Evolutionary conservation across 78 protist species (phyloP).

Genomic region (Diacronema lutheri): DNA sequence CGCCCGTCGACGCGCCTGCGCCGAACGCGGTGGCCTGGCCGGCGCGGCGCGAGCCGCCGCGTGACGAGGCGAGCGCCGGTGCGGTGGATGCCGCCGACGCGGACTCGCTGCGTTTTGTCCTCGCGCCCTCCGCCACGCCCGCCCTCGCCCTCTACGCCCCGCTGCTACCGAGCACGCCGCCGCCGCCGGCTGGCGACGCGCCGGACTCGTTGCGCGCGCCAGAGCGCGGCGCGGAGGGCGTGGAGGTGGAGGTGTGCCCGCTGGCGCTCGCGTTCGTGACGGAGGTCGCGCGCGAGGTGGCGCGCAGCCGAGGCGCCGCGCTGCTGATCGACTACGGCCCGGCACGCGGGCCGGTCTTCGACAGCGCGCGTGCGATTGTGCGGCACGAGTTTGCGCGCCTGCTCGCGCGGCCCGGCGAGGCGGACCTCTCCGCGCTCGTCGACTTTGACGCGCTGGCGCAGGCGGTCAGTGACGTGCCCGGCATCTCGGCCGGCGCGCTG

Average conservation of each 20-base stretch:
- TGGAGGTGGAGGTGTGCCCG: not conserved
- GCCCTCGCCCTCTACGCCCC: not conserved
- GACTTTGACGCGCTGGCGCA: not conserved
- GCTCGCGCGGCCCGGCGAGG: not conserved
- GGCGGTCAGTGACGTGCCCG: not conserved
- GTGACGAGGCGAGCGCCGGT: too few species aligned
- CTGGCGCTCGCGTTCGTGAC: not conserved
- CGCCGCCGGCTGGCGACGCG: not conserved
- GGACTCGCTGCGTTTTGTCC: too few species aligned
- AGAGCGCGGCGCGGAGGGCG: not conserved
- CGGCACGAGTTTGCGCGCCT: not conserved
- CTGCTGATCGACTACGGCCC: slow-evolving; percentile 4
- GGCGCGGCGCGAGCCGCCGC: too few species aligned
- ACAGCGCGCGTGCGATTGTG: not conserved
- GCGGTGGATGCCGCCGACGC: too few species aligned
- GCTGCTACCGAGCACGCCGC: not conserved
- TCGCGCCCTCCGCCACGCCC: not conserved
- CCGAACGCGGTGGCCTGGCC: too few species aligned
- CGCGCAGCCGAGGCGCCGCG: not conserved
- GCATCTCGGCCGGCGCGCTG: not conserved
- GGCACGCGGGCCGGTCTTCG: not conserved
- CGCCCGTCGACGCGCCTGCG: too few species aligned
- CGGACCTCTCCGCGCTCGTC: not conserved
- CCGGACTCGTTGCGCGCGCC: not conserved
- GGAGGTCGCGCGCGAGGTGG: not conserved